Evolutionary conservation across 495 filamentous ascomycete genomes (phyloP), one percentile per base, ranked within the genome.

Genomic region (Penicillium odoratum): DNA sequence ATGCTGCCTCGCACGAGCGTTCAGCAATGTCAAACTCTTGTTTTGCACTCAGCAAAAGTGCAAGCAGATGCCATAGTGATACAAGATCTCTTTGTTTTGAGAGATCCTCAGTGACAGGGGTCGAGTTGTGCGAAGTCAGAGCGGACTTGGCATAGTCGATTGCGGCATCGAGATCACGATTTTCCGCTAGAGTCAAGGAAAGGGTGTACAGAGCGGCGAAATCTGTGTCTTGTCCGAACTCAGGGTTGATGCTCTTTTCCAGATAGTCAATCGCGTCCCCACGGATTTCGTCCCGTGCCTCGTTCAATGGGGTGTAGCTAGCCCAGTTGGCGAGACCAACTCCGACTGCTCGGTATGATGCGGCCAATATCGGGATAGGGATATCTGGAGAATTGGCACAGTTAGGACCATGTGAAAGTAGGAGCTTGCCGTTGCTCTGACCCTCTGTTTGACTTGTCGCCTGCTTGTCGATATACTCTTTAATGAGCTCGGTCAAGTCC

Each of bases 271-370:
- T 82, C 3, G 93, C 94, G 59, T 88, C 82, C 18, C 80, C 74
- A 59, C 93, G 90, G 21, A 90, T 81, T 26, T 85, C 81, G 33
- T 85, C 73, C 31, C 94, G 81, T 5, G 81, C 68, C 57, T 88
- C 81, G 11, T 87, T 85, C 48, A 93, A 81, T 46, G 83, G 85
- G 6, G 92, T 97, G 69, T 86, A 80, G 15, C 85, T 81, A 44
- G 93, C 90, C 91, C 92, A 97, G 55, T 89, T 85, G 0, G 92
- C 90, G 58, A 92, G 85, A 30, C 88, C 86, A 58, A 93, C 81
- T 26, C 93, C 94, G 60, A 97, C 83, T 10, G 88, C 90, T 57
- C 89, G 81, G 78, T 92, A 93, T 8, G 90, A 82, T 42, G 81
- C 67, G 6, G 89, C 86, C 31, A 93, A 64, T 13, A 83, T 77